Evolutionary conservation across 768 basidiomycete genomes (phyloP).

Genomic region (Serendipita sp.): DNA sequence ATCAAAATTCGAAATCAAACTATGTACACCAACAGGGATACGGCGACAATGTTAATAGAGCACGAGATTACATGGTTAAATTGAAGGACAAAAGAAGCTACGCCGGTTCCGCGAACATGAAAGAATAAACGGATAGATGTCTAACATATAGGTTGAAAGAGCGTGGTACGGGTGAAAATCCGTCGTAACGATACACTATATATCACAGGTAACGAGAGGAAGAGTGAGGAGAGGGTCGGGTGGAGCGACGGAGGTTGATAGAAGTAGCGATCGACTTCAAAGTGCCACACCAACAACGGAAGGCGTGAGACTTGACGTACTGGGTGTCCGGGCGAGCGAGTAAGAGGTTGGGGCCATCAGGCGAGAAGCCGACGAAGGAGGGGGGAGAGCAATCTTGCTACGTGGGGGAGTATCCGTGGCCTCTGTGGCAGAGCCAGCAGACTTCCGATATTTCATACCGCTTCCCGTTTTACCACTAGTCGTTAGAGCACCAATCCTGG

Average conservation of each 20-base stretch:
- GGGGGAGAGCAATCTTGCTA: not conserved
- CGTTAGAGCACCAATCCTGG: not conserved
- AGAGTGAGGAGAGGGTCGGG: not conserved
- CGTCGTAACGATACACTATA: not conserved
- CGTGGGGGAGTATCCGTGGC: not conserved
- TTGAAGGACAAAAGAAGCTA: too few species aligned
- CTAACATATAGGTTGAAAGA: too few species aligned
- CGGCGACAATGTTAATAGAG: too few species aligned
- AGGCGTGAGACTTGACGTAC: not conserved
- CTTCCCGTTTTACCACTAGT: not conserved
- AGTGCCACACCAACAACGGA: slow-evolving; percentile 1
- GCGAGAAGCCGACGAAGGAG: not conserved
- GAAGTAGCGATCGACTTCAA: not conserved
- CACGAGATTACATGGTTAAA: too few species aligned
- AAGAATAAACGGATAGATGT: too few species aligned
- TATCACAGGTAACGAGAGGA: not conserved
- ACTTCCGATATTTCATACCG: not conserved
- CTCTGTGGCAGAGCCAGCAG: not conserved
- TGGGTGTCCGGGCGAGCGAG: not conserved
- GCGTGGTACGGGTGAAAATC: not conserved
- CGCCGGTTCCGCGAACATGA: too few species aligned
- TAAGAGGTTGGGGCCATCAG: not conserved
- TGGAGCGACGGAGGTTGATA: not conserved
- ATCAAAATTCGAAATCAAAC: too few species aligned
- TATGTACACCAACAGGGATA: too few species aligned